Percentiles rank a stretch among this genome's conserved stretches.
Evolutionary conservation across 2,329 filamentous ascomycete species (phyloP).

Genomic region (Clarireedia sp.): DNA sequence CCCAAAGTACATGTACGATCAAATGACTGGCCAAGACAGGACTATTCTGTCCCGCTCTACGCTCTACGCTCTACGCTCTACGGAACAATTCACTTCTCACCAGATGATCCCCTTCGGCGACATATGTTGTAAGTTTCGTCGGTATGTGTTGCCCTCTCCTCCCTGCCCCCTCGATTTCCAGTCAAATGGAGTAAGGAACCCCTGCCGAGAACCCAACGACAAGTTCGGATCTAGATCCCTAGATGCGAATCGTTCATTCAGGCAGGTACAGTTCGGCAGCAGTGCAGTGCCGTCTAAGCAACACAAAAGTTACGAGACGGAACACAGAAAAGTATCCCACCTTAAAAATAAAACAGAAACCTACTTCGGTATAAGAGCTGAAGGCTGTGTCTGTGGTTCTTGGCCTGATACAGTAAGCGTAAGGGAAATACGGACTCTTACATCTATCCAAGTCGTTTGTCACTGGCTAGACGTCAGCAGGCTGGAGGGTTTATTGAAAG

Average conservation of each 20-base stretch:
- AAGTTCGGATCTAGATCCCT: conserved; percentile 6
- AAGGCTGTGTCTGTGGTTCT: conserved; percentile 4
- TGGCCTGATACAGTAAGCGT: conserved; percentile 8
- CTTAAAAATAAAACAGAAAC: background rate
- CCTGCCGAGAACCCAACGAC: conserved; percentile 1
- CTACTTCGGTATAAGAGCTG: background rate
- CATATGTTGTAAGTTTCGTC: background rate
- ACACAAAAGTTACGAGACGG: background rate
- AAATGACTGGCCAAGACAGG: background rate
- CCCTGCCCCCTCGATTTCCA: background rate
- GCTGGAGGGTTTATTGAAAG: background rate
- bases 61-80: no score
- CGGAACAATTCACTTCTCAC: no score
- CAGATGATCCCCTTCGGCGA: no score
- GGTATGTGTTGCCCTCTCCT: background rate
- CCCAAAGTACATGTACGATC: background rate
- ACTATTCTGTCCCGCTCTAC: no score
- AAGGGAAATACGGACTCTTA: background rate
- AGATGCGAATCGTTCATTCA: conserved; percentile 5
- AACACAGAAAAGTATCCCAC: background rate
- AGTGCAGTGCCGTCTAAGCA: background rate
- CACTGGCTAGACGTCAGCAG: background rate
- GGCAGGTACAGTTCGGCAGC: conserved; percentile 8
- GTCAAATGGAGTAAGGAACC: background rate
- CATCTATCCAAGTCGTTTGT: background rate